Percentiles rank a stretch among this genome's conserved stretches.
These are phyloP conservation scores for Malassezia yamatoensis DNA, from an alignment of 1,284 basidiomycete species.

Conservation along the genomic window DNA sequence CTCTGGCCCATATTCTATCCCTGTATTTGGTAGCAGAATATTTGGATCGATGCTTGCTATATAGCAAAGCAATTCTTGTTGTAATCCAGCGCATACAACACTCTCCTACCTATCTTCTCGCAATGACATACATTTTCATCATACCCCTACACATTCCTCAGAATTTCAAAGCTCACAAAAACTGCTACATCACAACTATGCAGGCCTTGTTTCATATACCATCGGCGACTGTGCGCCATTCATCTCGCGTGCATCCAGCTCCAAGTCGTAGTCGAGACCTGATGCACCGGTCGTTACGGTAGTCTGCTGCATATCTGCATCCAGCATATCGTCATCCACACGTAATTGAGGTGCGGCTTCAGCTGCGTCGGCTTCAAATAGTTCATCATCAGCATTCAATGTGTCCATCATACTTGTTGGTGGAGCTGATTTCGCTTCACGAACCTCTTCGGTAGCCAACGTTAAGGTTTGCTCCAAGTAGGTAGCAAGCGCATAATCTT, in stretches of 20 bases:
- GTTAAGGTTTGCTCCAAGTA: not conserved
- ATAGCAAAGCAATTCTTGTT: too few relatives aligned
- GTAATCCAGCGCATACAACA: too few relatives aligned
- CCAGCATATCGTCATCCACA: slow-evolving; percentile 10
- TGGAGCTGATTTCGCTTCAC: slow-evolving; percentile 12
- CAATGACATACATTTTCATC: too few relatives aligned
- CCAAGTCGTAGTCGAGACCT: not conserved
- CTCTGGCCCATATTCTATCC: too few relatives aligned
- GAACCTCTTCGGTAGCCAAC: slow-evolving; percentile 1
- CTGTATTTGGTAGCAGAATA: too few relatives aligned
- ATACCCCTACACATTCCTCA: too few relatives aligned
- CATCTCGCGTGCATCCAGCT: not conserved
- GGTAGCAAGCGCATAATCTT: not conserved
- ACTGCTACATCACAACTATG: too few relatives aligned
- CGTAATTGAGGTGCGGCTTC: not conserved
- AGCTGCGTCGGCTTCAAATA: not conserved
- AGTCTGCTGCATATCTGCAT: slow-evolving; percentile 3
- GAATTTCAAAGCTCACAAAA: too few relatives aligned
- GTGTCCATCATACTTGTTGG: slow-evolving; percentile 8
- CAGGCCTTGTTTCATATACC: not conserved
- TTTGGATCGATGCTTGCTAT: too few relatives aligned
- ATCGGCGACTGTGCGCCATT: slow-evolving; percentile 2
- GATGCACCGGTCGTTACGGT: not conserved
- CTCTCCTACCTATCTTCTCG: too few relatives aligned
- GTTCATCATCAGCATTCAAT: slow-evolving; percentile 8